Evolutionary conservation across 169 alveolate species (phyloP).

Genomic region (Miamiensis avidus): DNA sequence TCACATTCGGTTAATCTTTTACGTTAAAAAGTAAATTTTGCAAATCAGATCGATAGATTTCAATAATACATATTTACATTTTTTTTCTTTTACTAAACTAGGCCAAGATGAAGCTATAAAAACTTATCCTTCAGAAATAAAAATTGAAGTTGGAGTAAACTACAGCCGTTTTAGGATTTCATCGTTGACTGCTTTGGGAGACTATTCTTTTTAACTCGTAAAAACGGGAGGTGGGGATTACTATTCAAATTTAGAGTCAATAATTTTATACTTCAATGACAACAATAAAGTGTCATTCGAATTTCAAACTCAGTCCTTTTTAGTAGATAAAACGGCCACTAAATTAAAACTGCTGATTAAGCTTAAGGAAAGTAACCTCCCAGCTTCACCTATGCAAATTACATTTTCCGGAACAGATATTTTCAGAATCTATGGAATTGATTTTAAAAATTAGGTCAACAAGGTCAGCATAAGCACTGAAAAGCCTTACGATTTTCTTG

Average conservation of each 20-base stretch:
- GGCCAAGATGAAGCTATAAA: not conserved
- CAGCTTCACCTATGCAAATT: not conserved
- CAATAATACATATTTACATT: too few relatives aligned
- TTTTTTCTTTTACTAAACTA: too few relatives aligned
- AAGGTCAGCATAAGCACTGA: not conserved
- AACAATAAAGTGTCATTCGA: not conserved
- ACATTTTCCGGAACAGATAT: not conserved
- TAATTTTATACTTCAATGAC: not conserved
- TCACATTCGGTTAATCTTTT: not conserved
- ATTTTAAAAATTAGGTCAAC: not conserved
- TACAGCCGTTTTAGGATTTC: not conserved
- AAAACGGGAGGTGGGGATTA: not conserved
- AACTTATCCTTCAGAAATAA: not conserved
- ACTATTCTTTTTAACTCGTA: not conserved
- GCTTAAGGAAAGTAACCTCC: not conserved
- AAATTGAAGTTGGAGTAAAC: not conserved
- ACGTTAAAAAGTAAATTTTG: not conserved
- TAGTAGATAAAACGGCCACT: not conserved
- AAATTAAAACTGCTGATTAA: not conserved
- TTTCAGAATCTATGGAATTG: not conserved
- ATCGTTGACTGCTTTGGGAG: not conserved
- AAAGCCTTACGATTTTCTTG: not conserved
- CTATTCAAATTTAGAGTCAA: not conserved
- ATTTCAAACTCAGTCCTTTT: too few relatives aligned
- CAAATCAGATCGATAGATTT: too few relatives aligned